These are phyloP conservation scores for Phytopythium ostracodes DNA, from an alignment of 352 stramenopile species.

Conservation along the genomic window DNA sequence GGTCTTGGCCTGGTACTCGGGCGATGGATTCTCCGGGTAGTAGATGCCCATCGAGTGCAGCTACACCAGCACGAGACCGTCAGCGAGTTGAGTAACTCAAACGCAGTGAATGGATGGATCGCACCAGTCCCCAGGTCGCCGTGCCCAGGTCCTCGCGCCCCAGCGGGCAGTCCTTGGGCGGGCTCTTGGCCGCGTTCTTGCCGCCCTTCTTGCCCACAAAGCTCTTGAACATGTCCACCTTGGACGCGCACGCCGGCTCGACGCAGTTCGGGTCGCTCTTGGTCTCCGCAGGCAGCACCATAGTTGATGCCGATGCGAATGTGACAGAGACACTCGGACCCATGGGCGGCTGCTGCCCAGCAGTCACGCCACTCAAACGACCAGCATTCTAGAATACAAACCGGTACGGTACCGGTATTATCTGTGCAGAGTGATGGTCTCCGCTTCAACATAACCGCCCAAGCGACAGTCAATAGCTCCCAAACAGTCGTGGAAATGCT, in stretches of 20 bases:
- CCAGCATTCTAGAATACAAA: background rate
- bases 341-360: background rate
- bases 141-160: conserved; percentile 83
- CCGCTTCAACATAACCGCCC: background rate
- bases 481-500: background rate
- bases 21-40: conserved; percentile 94
- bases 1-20: conserved; percentile 88
- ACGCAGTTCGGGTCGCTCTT: conserved; percentile 81
- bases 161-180: conserved; percentile 70
- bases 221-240: conserved; percentile 82
- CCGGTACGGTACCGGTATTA: background rate
- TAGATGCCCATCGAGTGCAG: conserved; percentile 94
- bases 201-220: conserved; percentile 42
- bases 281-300: conserved; percentile 12
- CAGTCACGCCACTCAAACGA: conserved; percentile 4
- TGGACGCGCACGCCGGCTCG: conserved; percentile 81
- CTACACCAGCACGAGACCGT: conserved; percentile 23
- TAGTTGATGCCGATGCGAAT: conserved; percentile 8
- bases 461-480: background rate
- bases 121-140: conserved; percentile 85
- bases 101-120: no score
- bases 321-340: conserved; percentile 5
- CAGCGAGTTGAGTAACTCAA: background rate
- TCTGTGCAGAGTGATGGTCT: conserved; percentile 6
- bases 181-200: conserved; percentile 4